Conservation (phyloP, 768 basidiomycete genomes). For the Lactifluus rugatus region DNA sequence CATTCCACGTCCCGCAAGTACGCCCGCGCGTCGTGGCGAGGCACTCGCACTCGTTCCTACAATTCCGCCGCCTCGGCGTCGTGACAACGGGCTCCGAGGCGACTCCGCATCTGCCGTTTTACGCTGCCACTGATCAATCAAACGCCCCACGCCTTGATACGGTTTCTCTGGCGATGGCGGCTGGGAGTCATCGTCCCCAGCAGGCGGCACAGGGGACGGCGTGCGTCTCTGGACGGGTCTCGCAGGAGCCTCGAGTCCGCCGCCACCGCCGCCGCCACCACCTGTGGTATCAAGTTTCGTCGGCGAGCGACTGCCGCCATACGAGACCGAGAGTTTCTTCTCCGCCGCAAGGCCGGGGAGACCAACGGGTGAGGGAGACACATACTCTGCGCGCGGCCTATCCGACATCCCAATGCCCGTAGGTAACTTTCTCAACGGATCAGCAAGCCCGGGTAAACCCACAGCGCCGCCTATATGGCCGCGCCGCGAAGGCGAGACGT, state of each 20-base stretch:
- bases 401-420: slow-evolving; percentile 18
- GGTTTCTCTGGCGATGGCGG: slow-evolving; percentile 67
- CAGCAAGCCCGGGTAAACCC: slow-evolving; percentile 9
- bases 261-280: neutral
- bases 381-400: slow-evolving; percentile 21
- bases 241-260: neutral
- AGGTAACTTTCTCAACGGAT: slow-evolving; percentile 14
- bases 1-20: slow-evolving; percentile 10
- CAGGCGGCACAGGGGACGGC: slow-evolving; percentile 1
- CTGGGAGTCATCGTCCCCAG: slow-evolving; percentile 24
- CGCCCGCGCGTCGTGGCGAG: slow-evolving; percentile 15
- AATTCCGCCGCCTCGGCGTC: slow-evolving; percentile 26
- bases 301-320: slow-evolving; percentile 14
- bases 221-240: neutral
- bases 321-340: slow-evolving; percentile 1
- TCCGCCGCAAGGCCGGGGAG: slow-evolving; percentile 16
- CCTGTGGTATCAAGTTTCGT: neutral
- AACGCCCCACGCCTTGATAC: slow-evolving; percentile 72
- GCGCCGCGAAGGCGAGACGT: slow-evolving; percentile 2
- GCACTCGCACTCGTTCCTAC: neutral
- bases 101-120: slow-evolving; percentile 56
- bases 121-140: slow-evolving; percentile 84
- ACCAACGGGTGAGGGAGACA: slow-evolving; percentile 18
- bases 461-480: slow-evolving; percentile 10
- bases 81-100: slow-evolving; percentile 27